A percentile compares a stretch with the other conserved stretches of the same genome.
These are phyloP conservation scores for Skeletonema grethae DNA, from an alignment of 108 stramenopile genomes.

Conservation along the genomic window DNA sequence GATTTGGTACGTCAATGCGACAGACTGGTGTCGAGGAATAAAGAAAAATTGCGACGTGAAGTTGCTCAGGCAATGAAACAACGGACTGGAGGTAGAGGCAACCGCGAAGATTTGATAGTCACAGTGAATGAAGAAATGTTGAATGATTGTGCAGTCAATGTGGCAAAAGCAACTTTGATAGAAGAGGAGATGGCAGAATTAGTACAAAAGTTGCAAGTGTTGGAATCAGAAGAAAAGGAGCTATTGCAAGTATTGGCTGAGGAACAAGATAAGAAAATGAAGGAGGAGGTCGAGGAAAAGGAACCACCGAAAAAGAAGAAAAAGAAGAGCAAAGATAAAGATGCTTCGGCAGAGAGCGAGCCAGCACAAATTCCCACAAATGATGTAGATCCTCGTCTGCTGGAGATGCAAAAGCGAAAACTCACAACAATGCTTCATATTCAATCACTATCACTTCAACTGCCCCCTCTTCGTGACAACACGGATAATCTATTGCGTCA, in stretches of 20 bases:
- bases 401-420: conserved; percentile 61
- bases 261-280: conserved; percentile 19
- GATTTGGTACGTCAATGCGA: conserved; percentile 82
- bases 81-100: conserved; percentile 49
- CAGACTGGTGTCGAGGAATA: conserved; percentile 72
- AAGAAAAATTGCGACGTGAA: conserved; percentile 82
- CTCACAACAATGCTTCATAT: conserved; percentile 37
- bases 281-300: conserved; percentile 12
- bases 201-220: conserved; percentile 26
- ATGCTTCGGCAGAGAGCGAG: conserved; percentile 11
- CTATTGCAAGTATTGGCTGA: conserved; percentile 34
- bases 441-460: conserved; percentile 45
- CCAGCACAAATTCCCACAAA: conserved; percentile 24
- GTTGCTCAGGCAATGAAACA: conserved; percentile 59
- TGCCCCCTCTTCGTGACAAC: conserved; percentile 66
- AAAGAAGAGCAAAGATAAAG: conserved; percentile 42
- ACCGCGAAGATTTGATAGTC: conserved; percentile 54
- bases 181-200: conserved; percentile 59
- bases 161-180: conserved; percentile 59
- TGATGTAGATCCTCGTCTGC: conserved; percentile 19
- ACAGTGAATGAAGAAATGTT: conserved; percentile 51
- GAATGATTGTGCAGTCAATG: conserved; percentile 55
- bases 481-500: conserved; percentile 64
- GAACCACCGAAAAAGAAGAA: conserved; percentile 27
- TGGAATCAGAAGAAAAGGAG: conserved; percentile 49